Evolutionary conservation across 1,284 basidiomycete species (phyloP).

Genomic region (Fomitopsis pinicola): DNA sequence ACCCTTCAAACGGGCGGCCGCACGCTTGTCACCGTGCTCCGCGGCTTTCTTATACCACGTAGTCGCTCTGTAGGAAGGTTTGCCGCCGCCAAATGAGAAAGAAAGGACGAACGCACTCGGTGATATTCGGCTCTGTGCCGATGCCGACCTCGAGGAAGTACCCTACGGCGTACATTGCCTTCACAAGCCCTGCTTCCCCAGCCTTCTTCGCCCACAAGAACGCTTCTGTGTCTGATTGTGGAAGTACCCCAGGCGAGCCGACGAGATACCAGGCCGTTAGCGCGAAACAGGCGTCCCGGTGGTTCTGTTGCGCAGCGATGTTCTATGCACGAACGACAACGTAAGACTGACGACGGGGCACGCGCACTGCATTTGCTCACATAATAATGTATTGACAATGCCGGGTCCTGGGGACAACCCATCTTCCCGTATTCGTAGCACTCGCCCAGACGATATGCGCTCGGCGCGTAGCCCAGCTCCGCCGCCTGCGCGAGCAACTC

Average conservation of each 20-base stretch:
- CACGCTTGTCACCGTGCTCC: slow-evolving; percentile 94
- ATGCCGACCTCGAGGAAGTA: slow-evolving; percentile 97
- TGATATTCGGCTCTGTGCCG: slow-evolving; percentile 65
- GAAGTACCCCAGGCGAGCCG: slow-evolving; percentile 94
- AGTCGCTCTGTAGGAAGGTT: slow-evolving; percentile 48
- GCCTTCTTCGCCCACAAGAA: slow-evolving; percentile 93
- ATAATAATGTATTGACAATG: slow-evolving; percentile 98
- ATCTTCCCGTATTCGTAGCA: slow-evolving; percentile 99
- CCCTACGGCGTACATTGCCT: slow-evolving; percentile 96
- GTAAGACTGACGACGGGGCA: slow-evolving; percentile 6
- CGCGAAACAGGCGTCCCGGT: slow-evolving; percentile 96
- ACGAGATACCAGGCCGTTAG: slow-evolving; percentile 99
- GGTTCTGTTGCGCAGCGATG: slow-evolving; percentile 95
- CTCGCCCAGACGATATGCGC: slow-evolving; percentile 93
- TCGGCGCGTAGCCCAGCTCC: slow-evolving; percentile 95
- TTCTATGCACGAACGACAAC: slow-evolving; percentile 51
- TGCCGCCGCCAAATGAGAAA: not conserved
- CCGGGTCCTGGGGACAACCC: slow-evolving; percentile 97
- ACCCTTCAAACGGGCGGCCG: slow-evolving; percentile 79
- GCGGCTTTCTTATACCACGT: slow-evolving; percentile 88
- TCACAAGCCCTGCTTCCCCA: slow-evolving; percentile 83
- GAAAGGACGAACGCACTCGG: slow-evolving; percentile 50
- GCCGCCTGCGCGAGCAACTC: slow-evolving; percentile 94
- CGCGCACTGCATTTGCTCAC: slow-evolving; percentile 43
- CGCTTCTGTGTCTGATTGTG: slow-evolving; percentile 97